Evolutionary conservation across 495 filamentous ascomycete species (phyloP).

Genomic region (Daldinia caldariorum): DNA sequence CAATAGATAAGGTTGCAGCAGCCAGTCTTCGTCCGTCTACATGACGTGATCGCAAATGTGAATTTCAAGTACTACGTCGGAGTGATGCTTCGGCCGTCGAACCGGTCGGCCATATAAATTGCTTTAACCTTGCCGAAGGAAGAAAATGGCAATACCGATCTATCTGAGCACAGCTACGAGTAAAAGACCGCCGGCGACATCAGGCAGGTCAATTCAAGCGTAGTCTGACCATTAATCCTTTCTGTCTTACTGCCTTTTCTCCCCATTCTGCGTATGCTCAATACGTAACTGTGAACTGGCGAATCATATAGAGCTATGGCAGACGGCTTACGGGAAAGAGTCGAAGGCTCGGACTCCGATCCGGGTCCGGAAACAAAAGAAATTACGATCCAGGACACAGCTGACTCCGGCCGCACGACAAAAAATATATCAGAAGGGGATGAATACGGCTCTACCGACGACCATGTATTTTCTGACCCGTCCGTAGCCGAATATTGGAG

Average conservation of each 20-base stretch:
- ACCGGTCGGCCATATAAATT: constrained; percentile 1
- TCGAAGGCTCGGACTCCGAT: constrained; percentile 22
- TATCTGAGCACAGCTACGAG: not conserved
- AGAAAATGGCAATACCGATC: not conserved
- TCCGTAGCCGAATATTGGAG: constrained; percentile 59
- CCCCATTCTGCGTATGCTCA: not conserved
- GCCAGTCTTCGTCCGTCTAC: constrained; percentile 27
- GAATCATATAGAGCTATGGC: constrained; percentile 15
- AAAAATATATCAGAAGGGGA: constrained; percentile 14
- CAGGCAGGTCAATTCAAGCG: not conserved
- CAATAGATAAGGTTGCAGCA: constrained; percentile 40
- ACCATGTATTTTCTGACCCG: constrained; percentile 58
- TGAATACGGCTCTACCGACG: constrained; percentile 49
- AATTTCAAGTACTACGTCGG: constrained; percentile 8
- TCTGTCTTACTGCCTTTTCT: not conserved
- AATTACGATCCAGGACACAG: constrained; percentile 8
- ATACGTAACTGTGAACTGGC: not conserved
- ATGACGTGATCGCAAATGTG: constrained; percentile 33
- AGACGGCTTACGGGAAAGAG: not conserved
- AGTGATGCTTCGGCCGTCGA: constrained; percentile 1
- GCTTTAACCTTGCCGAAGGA: not conserved
- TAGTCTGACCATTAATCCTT: not conserved
- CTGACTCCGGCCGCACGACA: not conserved
- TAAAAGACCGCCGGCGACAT: not conserved
- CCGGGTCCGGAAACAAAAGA: constrained; percentile 21